These are phyloP conservation scores for Termitomyces sp. DNA, from an alignment of 768 basidiomycete genomes.

Conservation along the genomic window DNA sequence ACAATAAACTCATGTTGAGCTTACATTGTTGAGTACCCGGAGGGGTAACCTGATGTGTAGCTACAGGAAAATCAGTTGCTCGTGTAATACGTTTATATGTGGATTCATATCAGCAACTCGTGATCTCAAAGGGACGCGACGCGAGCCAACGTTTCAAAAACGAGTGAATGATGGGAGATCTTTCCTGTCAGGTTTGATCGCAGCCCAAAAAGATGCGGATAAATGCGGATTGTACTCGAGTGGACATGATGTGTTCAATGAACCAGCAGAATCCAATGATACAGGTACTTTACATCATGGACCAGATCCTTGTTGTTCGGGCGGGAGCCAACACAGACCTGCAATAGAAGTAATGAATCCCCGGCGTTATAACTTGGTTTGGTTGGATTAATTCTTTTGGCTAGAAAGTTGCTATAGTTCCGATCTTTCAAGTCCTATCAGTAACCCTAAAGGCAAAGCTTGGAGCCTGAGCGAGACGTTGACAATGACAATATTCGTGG, in stretches of 20 bases:
- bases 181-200: conserved; percentile 15
- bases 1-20: background rate
- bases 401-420: background rate
- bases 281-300: conserved; percentile 5
- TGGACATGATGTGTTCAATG: conserved; percentile 5
- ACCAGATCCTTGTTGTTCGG: conserved; percentile 18
- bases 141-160: conserved; percentile 7
- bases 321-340: background rate
- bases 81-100: conserved; percentile 12
- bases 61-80: conserved; percentile 2
- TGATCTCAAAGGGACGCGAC: conserved; percentile 11
- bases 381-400: background rate
- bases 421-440: background rate
- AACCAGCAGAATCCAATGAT: conserved; percentile 10
- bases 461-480: background rate
- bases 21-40: conserved; percentile 10
- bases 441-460: background rate
- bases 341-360: background rate
- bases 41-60: conserved; percentile 10
- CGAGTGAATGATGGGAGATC: conserved; percentile 18
- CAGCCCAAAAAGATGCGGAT: conserved; percentile 4
- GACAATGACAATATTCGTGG: background rate
- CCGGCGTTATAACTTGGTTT: conserved; percentile 1
- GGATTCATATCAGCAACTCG: conserved; percentile 12
- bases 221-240: conserved; percentile 16